Evolutionary conservation across 305 asterid species (phyloP).

Genomic region (Fraxinus angustifolia): DNA sequence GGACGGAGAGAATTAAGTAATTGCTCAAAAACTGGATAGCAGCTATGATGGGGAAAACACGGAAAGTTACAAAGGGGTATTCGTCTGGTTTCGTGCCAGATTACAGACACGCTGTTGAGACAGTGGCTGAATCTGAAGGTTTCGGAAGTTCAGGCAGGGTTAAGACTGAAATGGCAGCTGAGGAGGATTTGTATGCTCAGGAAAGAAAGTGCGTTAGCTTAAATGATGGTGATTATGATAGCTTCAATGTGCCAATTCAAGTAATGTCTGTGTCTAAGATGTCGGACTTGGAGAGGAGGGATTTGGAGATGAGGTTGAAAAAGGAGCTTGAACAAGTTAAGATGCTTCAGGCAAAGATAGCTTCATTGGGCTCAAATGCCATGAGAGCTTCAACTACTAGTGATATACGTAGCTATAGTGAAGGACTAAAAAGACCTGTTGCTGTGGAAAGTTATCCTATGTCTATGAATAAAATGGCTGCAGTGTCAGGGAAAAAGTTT

Average conservation of each 20-base stretch:
- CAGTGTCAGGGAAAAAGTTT: slow-evolving; percentile 37
- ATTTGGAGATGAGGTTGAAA: slow-evolving; percentile 45
- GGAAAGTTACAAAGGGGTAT: slow-evolving; percentile 52
- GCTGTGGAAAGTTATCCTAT: slow-evolving; percentile 30
- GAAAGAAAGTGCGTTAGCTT: slow-evolving; percentile 43
- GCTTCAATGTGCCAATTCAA: slow-evolving; percentile 50
- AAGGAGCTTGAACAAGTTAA: slow-evolving; percentile 62
- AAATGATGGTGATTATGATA: slow-evolving; percentile 37
- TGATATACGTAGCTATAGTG: slow-evolving; percentile 36
- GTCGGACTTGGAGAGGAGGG: slow-evolving; percentile 53
- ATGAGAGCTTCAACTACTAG: slow-evolving; percentile 28
- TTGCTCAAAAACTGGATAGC: slow-evolving; percentile 27
- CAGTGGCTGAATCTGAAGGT: slow-evolving; percentile 63
- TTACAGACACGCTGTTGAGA: slow-evolving; percentile 56
- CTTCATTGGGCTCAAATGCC: slow-evolving; percentile 29
- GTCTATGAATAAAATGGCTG: slow-evolving; percentile 27
- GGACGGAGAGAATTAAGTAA: slow-evolving; percentile 39
- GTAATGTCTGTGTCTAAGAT: slow-evolving; percentile 52
- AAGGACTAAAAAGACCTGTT: slow-evolving; percentile 46
- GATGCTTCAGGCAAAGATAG: slow-evolving; percentile 51
- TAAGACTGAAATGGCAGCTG: slow-evolving; percentile 37
- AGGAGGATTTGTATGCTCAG: slow-evolving; percentile 41
- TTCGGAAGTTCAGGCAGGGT: slow-evolving; percentile 44
- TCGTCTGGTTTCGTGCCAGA: slow-evolving; percentile 59
- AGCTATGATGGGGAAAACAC: slow-evolving; percentile 55